Conservation (phyloP, 805 yeast genomes). For the Starmerella stigmatis region DNA sequence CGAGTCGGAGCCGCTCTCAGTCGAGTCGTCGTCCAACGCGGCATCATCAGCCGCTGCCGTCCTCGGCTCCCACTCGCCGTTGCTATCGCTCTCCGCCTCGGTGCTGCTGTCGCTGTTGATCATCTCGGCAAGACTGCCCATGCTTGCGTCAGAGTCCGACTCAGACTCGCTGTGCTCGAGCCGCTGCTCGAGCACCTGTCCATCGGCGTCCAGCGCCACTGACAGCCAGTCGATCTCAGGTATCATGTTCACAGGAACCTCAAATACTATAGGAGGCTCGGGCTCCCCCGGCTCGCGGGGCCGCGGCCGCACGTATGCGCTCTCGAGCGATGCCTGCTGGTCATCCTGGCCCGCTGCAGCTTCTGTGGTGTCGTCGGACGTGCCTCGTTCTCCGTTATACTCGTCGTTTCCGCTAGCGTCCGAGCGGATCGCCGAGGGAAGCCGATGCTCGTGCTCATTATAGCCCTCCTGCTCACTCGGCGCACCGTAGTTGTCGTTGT, state of each 20-base stretch:
- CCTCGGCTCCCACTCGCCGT: conserved; percentile 3
- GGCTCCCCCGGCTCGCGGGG: conserved; percentile 17
- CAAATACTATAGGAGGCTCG: conserved; percentile 11
- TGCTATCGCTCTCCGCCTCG: conserved; percentile 11
- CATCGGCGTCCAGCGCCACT: conserved; percentile 8
- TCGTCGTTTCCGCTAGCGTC: background rate
- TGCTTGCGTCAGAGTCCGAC: conserved; percentile 17
- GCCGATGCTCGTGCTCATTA: background rate
- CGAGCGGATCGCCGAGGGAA: background rate
- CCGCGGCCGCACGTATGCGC: conserved; percentile 4
- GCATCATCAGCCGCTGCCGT: background rate
- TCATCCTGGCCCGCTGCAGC: background rate
- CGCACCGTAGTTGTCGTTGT: background rate
- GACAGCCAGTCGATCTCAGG: conserved; percentile 16
- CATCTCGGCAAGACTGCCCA: conserved; percentile 21
- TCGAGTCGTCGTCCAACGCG: background rate
- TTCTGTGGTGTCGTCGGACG: background rate
- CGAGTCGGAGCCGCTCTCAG: background rate
- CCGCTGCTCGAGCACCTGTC: conserved; percentile 9
- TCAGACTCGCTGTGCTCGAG: conserved; percentile 18
- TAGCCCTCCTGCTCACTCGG: too few relatives aligned
- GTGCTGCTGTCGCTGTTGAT: conserved; percentile 15
- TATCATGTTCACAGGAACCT: conserved; percentile 14
- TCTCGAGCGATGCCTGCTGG: background rate
- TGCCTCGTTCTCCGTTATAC: background rate